Percentiles rank a stretch among this genome's conserved stretches.
These are phyloP conservation scores for Mycena polygramma DNA, from an alignment of 768 basidiomycete genomes.

Conservation along the genomic window DNA sequence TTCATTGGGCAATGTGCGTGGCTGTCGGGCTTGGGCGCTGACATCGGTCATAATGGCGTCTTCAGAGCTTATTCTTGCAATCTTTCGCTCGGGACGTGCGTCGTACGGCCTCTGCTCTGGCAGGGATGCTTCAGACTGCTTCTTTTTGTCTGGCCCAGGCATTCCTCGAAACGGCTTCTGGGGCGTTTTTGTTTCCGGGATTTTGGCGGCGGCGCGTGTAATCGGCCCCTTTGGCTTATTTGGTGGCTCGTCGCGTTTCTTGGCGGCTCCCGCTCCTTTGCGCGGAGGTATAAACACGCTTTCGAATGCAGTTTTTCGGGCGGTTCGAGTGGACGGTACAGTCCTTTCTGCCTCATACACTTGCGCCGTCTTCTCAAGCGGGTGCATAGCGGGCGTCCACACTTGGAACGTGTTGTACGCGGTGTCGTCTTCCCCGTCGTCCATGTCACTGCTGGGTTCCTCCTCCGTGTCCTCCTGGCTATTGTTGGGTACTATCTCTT, in stretches of 20 bases:
- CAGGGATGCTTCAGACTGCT: background rate
- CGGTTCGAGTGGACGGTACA: background rate
- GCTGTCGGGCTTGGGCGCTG: too few species aligned
- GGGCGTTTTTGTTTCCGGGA: too few species aligned
- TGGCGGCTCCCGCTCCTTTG: too few species aligned
- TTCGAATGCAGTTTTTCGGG: background rate
- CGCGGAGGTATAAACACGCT: background rate
- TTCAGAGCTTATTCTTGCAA: too few species aligned
- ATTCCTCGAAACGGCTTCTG: background rate
- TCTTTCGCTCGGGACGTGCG: background rate
- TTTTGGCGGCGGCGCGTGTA: background rate
- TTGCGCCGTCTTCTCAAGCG: too few species aligned
- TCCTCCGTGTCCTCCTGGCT: background rate
- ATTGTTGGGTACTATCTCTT: too few species aligned
- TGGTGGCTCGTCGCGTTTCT: too few species aligned
- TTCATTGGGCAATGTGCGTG: background rate
- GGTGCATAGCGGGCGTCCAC: background rate
- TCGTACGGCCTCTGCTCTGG: background rate
- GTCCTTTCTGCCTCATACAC: background rate
- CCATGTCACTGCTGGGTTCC: background rate
- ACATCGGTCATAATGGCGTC: background rate
- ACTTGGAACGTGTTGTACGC: slow-evolving; percentile 9
- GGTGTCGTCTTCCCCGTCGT: background rate
- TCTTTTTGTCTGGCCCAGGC: background rate
- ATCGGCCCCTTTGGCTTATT: too few species aligned